Evolutionary conservation across 2,329 filamentous ascomycete genomes (phyloP), one percentile per base, ranked within the genome.

Genomic region (Colletotrichum sp.): DNA sequence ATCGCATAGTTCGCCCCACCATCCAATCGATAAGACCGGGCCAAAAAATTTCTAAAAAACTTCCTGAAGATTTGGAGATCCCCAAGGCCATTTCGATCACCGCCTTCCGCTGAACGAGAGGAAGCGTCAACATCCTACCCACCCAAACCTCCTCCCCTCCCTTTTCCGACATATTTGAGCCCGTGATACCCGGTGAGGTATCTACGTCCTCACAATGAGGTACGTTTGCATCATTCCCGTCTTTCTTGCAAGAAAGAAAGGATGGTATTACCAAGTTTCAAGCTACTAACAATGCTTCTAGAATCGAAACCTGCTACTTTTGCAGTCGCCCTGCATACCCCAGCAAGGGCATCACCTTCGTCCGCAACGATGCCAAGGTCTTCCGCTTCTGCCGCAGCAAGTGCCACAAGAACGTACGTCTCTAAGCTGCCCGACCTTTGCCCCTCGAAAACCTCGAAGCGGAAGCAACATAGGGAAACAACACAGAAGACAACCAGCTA

Each of bases 331-430:
- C 88, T 79, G 85, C 88, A 71, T 90, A 89, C 80, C 89, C 89
- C 60, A 88, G 87, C 84, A 92, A 88, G 81, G 86, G 87, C 77
- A 89, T 88, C 74, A 88, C 85, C 36, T 85, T 85, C 72, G 83
- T 84, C 75, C 82, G 84, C 59, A 85, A 85, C 77, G 84, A 85
- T 79, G 86, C 85, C 77, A 86, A 88, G 82, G 82, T 86, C 60
- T 92, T 92, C 80, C 85, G 90, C 72, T 93, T 93, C 85, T 93
- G 91, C 83, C 85, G 89, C 72, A 89, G 85, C 80, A 90, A 92
- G 59, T 92, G 90, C 84, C 90, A 91, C 84, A 88, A 88, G 81
- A 93, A 93, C 85, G 87, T 88, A 81, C 78, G 85, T 82, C 68
- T 48, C 26, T 52, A 75, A n/a, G n/a, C n/a, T n/a, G n/a, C n/a